These are phyloP conservation scores for Symbiodinium pilosum DNA, from an alignment of 73 alveolate genomes.

Conservation along the genomic window DNA sequence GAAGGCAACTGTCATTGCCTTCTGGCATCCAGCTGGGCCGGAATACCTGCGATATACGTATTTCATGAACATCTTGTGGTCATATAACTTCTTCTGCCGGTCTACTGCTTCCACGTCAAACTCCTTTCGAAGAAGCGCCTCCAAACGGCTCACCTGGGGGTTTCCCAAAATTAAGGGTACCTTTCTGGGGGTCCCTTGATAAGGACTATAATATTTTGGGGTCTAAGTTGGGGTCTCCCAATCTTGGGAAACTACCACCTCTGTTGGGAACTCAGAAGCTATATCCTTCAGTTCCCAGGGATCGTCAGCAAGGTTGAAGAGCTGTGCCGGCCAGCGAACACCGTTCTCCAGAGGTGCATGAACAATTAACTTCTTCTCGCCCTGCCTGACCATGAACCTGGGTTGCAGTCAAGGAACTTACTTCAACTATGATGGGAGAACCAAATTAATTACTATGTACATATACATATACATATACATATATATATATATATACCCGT, in stretches of 20 bases:
- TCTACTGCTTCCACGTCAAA: background rate
- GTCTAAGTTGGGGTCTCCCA: no score
- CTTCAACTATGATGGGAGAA: no score
- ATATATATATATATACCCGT: no score
- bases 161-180: no score
- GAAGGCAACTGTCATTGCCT: background rate
- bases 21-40: conserved; percentile 1
- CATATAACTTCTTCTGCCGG: background rate
- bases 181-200: no score
- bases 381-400: background rate
- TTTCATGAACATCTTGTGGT: background rate
- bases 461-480: no score
- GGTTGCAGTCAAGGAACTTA: no score
- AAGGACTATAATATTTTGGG: no score
- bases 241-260: no score
- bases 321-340: conserved; percentile 5
- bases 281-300: background rate
- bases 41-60: conserved; percentile 6
- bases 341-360: background rate
- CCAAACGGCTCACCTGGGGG: conserved; percentile 10
- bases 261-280: background rate
- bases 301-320: background rate
- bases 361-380: background rate
- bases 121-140: background rate
- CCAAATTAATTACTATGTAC: no score